A percentile compares a stretch with the other conserved stretches of the same genome.
phyloP scores from a whole-genome alignment of 306 rosid genomes.

The Lathyrus sativus region DNA sequence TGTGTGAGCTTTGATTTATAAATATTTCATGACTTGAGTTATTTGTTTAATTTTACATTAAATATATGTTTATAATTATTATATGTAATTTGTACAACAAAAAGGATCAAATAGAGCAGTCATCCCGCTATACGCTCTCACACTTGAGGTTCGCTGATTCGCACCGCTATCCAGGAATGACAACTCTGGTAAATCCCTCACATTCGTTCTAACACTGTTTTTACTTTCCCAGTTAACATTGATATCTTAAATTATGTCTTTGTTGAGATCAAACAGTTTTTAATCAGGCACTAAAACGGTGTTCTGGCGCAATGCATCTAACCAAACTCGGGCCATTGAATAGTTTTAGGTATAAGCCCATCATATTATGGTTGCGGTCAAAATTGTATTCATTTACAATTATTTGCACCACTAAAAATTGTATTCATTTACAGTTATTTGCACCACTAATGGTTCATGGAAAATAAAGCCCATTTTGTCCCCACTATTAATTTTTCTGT shows the following conservation, averaged over 20 bases:
- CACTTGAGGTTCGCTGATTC: no score
- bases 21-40: no score
- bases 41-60: no score
- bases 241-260: background rate
- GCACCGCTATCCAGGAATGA: no score
- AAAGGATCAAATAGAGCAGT: no score
- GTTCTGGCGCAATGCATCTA: background rate
- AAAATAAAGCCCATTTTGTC: background rate
- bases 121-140: no score
- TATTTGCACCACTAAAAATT: no score
- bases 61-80: no score
- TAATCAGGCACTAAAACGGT: background rate
- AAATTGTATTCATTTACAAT: background rate
- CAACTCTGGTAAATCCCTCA: background rate
- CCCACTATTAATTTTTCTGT: no score
- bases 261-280: background rate
- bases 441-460: background rate
- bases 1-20: no score
- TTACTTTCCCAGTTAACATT: background rate
- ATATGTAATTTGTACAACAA: no score
- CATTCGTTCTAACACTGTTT: conserved; percentile 13
- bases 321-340: background rate
- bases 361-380: background rate
- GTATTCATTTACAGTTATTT: no score
- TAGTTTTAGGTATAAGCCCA: background rate